Base-by-base conservation (phyloP, 331 rosid species). In the Quercus tomentella region DNA sequence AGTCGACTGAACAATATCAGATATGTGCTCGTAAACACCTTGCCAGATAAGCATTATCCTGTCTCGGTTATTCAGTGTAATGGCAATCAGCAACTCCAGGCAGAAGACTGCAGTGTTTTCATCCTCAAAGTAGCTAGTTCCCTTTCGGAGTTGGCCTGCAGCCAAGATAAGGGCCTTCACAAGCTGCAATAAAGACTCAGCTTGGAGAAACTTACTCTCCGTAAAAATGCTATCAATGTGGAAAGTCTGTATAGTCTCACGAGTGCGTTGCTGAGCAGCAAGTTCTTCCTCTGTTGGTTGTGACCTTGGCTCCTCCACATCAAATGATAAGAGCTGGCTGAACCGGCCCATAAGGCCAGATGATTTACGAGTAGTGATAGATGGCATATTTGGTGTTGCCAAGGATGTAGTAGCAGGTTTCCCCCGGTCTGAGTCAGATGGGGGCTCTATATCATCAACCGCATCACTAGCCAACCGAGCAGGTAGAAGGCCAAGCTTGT, bases 41-140 rank as follows among this genome's bases (percentile, higher is more conserved):
- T 90, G 99, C 99, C 98, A 96, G 56, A 96, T 90, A 78, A 93
- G 93, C 77, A 84, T 92, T 71, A 96, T 96, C 80, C 99, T 88
- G 73, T 96, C 99, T 86, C 99, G 85, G 83, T 96, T 96, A 79
- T 93, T 96, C 88, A 96, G 82, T 77, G 98, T 96, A 82, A 93
- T 90, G 78, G 98, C 97, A 84, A 93, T 91, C 82, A 96, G 87
- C 89, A 96, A 85, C 88, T 93, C 99, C 77, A 96, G 81, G 81
- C 99, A 91, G 85, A 96, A 91, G 74, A 96, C 98, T 69, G 99
- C 91, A 35, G 97, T 95, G 87, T 91, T 98, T 88, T 93, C 99
- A 84, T 96, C 99, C 90, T 93, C 99, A 14, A 87, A 88, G 56
- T 90, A 89, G 85, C 87, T 86, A 79, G 85, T 91, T 82, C 90